Evolutionary conservation across 352 stramenopile genomes (phyloP).

Genomic region (Phytophthora chlamydospora): DNA sequence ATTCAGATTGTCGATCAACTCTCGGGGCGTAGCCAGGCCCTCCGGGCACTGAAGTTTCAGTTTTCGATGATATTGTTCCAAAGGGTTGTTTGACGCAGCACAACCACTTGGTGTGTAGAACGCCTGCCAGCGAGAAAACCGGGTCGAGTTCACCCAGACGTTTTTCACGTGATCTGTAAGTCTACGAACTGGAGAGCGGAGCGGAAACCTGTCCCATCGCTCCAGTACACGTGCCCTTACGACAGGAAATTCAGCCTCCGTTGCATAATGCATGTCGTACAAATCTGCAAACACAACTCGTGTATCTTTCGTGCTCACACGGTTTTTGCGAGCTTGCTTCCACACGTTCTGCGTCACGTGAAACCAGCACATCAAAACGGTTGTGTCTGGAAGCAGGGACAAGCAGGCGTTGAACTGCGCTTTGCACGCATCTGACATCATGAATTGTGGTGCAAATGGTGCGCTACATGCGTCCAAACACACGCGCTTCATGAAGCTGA

Average conservation of each 20-base stretch:
- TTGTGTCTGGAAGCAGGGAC: not conserved
- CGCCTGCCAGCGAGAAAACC: conserved; percentile 2
- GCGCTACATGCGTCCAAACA: no score
- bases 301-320: not conserved
- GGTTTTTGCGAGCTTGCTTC: not conserved
- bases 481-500: no score
- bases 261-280: conserved; percentile 15
- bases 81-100: not conserved
- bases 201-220: not conserved
- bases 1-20: conserved; percentile 6
- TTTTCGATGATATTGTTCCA: conserved; percentile 7
- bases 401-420: no score
- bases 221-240: not conserved
- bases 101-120: conserved; percentile 6
- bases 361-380: conserved; percentile 9
- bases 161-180: conserved; percentile 7
- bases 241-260: not conserved
- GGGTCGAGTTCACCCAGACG: conserved; percentile 3
- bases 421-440: no score
- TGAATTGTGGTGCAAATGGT: no score
- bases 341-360: conserved; percentile 8
- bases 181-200: not conserved
- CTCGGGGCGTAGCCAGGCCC: not conserved
- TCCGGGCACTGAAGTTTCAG: not conserved
- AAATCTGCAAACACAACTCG: conserved; percentile 2